Percentiles rank a stretch among this genome's conserved stretches.
Evolutionary conservation across 2,329 filamentous ascomycete genomes (phyloP).

Genomic region (Fusarium acutatum): DNA sequence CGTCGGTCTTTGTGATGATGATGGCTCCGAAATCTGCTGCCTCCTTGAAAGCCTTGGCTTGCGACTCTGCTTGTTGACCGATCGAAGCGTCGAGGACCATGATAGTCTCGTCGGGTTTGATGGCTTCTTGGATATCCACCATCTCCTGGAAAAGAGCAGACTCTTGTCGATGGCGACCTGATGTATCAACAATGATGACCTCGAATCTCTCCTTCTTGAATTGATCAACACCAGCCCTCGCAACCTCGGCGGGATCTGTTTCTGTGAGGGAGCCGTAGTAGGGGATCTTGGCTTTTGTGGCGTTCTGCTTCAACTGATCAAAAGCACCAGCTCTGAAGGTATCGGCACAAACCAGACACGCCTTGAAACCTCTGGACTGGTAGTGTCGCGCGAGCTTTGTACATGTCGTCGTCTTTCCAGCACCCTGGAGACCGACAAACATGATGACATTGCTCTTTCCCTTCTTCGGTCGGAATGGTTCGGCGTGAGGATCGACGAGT

Average conservation of each 20-base stretch:
- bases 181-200: conserved; percentile 98
- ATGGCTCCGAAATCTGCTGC: conserved; percentile 97
- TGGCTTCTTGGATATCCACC: conserved; percentile 92
- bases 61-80: conserved; percentile 92
- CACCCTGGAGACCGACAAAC: conserved; percentile 98
- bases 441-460: conserved; percentile 97
- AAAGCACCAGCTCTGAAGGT: conserved; percentile 99
- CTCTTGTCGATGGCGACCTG: conserved; percentile 93
- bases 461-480: conserved; percentile 97
- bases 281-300: conserved; percentile 97
- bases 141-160: conserved; percentile 96
- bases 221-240: conserved; percentile 94
- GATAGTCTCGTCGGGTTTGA: conserved; percentile 92
- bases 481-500: conserved; percentile 93
- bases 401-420: conserved; percentile 97
- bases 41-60: conserved; percentile 96
- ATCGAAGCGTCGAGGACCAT: conserved; percentile 98
- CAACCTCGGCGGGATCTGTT: conserved; percentile 93
- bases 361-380: conserved; percentile 89
- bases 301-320: conserved; percentile 98
- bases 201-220: conserved; percentile 99
- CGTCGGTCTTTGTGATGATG: conserved; percentile 98
- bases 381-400: conserved; percentile 97
- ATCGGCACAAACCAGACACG: conserved; percentile 95
- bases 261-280: conserved; percentile 98